Evolutionary conservation across 2,329 filamentous ascomycete species (phyloP).

Genomic region (Aspergillus unguis): DNA sequence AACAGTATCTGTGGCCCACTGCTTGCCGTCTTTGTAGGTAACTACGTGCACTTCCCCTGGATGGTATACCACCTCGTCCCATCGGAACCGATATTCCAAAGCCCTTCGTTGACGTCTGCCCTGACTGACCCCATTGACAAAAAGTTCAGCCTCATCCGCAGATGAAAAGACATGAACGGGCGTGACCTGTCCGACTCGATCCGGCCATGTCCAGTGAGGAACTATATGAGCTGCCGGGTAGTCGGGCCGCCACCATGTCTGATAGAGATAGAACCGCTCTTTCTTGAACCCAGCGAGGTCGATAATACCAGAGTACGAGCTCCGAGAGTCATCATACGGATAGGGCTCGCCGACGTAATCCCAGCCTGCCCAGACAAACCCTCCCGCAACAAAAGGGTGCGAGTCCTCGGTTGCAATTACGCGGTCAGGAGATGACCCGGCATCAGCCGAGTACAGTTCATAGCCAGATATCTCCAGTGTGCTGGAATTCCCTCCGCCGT

Average conservation of each 20-base stretch:
- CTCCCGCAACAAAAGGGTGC: conserved; percentile 6
- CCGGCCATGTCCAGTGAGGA: conserved; percentile 7
- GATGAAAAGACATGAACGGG: conserved; percentile 9
- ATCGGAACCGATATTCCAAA: conserved; percentile 1
- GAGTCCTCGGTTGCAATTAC: background rate
- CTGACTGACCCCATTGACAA: conserved; percentile 1
- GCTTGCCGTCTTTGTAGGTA: conserved; percentile 1
- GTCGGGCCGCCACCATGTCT: background rate
- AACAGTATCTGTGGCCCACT: conserved; percentile 7
- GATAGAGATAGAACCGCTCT: conserved; percentile 6
- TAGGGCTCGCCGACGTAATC: conserved; percentile 8
- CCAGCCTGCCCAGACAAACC: conserved; percentile 9
- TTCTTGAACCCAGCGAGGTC: conserved; percentile 8
- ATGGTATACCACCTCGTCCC: conserved; percentile 7
- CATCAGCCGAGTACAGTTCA: background rate
- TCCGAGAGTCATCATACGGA: background rate
- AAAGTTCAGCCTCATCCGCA: conserved; percentile 5
- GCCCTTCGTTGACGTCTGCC: background rate
- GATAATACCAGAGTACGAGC: conserved; percentile 5
- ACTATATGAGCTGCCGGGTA: conserved; percentile 4
- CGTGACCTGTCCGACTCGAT: background rate
- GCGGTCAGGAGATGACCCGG: background rate
- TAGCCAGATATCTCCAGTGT: background rate
- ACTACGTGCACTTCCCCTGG: conserved; percentile 4
- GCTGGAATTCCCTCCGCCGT: background rate